These are phyloP conservation scores for Grifola frondosa DNA, from an alignment of 1,284 basidiomycete species.

Conservation along the genomic window DNA sequence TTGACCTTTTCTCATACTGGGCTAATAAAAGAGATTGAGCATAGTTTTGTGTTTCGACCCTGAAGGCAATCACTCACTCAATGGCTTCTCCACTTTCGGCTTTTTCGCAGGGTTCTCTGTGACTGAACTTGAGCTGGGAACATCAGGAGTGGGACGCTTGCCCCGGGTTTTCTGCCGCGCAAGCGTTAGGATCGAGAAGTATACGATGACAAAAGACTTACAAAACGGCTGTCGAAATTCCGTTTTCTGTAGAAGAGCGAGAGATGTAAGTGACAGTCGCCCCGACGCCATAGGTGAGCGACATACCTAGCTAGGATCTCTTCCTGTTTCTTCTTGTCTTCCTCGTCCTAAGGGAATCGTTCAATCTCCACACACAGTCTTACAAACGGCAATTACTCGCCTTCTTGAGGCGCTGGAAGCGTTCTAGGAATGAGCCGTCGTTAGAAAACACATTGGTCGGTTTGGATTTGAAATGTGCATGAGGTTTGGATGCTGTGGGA, in stretches of 20 bases:
- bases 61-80: conserved; percentile 27
- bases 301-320: conserved; percentile 48
- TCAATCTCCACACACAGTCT: too few relatives aligned
- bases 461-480: conserved; percentile 38
- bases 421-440: conserved; percentile 58
- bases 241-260: conserved; percentile 47
- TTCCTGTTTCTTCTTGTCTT: conserved; percentile 54
- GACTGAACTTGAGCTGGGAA: conserved; percentile 28
- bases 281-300: conserved; percentile 3
- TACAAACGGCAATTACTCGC: conserved; percentile 27
- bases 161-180: conserved; percentile 53
- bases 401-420: conserved; percentile 54
- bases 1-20: conserved; percentile 39
- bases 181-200: conserved; percentile 1
- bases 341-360: conserved; percentile 60
- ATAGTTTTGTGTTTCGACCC: background rate
- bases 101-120: conserved; percentile 43
- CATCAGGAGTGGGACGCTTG: conserved; percentile 53
- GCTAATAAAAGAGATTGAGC: conserved; percentile 17
- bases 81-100: conserved; percentile 31
- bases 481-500: conserved; percentile 26
- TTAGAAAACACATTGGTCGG: conserved; percentile 57
- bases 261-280: conserved; percentile 1
- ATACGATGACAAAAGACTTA: conserved; percentile 36
- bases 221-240: conserved; percentile 61